Conservation (phyloP, 176 grass and related monocot genomes). For the Ensete ventricosum region DNA sequence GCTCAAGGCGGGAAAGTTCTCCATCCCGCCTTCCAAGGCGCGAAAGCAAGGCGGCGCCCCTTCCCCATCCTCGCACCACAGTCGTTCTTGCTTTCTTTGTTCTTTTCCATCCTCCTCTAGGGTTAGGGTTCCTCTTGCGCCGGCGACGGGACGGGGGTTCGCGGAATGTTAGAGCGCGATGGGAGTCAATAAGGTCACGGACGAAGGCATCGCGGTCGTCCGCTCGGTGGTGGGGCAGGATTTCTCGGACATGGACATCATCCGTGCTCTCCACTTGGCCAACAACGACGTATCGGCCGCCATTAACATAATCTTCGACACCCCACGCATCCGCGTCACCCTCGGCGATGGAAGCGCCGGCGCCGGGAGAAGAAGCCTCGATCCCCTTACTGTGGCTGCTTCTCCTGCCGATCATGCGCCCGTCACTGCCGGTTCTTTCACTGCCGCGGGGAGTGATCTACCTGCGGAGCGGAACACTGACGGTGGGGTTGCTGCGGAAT, state of each 20-base stretch:
- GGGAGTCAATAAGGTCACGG: slow-evolving; percentile 45
- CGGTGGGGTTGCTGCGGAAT: not conserved
- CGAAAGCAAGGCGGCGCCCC: not conserved
- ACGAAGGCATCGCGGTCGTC: slow-evolving; percentile 56
- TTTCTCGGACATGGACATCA: slow-evolving; percentile 84
- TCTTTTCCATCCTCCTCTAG: not conserved
- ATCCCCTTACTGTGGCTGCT: not conserved
- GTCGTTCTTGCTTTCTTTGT: not conserved
- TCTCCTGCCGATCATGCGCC: not conserved
- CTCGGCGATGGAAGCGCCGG: slow-evolving; percentile 14
- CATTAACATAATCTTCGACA: slow-evolving; percentile 93
- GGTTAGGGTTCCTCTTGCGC: not conserved
- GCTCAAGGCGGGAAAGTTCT: not conserved
- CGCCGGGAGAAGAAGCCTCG: slow-evolving; percentile 1
- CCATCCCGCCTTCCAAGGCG: not conserved
- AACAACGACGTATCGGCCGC: slow-evolving; percentile 66
- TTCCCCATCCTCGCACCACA: not conserved
- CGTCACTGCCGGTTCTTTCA: not conserved
- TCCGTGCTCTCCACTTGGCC: slow-evolving; percentile 83
- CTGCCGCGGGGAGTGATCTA: not conserved
- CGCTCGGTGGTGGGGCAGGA: slow-evolving; percentile 61
- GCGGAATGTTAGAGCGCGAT: slow-evolving; percentile 12
- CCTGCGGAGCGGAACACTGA: not conserved
- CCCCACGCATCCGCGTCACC: slow-evolving; percentile 25
- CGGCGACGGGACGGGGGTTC: not conserved